phyloP scores from a whole-genome alignment of 2,329 filamentous ascomycete species.

The Capronia epimyces region DNA sequence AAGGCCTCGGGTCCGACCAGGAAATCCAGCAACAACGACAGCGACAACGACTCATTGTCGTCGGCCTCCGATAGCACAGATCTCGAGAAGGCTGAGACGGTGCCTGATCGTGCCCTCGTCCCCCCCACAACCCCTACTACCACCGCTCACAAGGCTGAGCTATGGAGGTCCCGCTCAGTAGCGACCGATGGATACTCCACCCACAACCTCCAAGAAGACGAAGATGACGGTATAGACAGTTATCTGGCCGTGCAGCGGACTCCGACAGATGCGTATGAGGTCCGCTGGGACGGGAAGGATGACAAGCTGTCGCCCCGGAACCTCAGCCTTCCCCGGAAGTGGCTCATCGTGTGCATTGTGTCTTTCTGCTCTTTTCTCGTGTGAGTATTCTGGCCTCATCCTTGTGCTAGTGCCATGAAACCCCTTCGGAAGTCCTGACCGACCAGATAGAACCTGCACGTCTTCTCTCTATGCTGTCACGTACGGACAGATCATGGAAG shows the following conservation, averaged over 20 bases:
- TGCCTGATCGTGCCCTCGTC: neutral
- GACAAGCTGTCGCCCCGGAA: conserved; percentile 71
- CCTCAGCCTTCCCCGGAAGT: conserved; percentile 61
- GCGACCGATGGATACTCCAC: conserved; percentile 10
- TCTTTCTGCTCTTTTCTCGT: conserved; percentile 71
- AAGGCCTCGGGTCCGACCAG: neutral
- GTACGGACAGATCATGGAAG: conserved; percentile 61
- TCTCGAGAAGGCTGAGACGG: conserved; percentile 15
- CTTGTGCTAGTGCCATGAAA: neutral
- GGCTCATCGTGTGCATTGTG: conserved; percentile 71
- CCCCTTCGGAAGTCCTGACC: neutral
- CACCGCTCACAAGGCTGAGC: neutral
- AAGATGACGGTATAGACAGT: conserved; percentile 48
- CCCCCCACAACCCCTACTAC: neutral
- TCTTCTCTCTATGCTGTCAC: conserved; percentile 81
- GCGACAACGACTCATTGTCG: neutral
- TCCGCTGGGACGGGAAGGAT: conserved; percentile 66
- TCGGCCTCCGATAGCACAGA: neutral
- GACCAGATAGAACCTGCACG: conserved; percentile 54
- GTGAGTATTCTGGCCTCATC: conserved; percentile 38
- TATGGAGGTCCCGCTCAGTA: conserved; percentile 3
- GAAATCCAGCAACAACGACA: neutral
- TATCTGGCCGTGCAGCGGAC: neutral
- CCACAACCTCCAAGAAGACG: conserved; percentile 6
- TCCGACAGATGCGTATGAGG: conserved; percentile 42